Base-by-base conservation (phyloP, 345 rosid genomes). In the Bruguiera sexangula region DNA sequence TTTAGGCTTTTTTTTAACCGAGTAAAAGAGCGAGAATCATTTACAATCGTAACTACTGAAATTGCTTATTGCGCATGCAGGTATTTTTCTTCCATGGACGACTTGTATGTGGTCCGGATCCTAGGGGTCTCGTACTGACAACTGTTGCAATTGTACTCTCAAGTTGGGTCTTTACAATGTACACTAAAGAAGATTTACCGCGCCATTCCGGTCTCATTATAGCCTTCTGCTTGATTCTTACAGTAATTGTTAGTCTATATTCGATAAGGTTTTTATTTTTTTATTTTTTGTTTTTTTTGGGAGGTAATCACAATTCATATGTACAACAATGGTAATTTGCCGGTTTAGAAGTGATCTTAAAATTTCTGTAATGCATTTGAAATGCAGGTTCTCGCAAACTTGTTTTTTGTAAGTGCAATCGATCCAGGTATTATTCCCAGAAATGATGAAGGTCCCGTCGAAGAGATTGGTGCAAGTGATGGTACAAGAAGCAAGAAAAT, bases 51-150 rank as follows among this genome's bases (percentile, higher is more conserved):
- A 15, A 3, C 6, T 34, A 3, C 8, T 30, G 6, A 54, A 3
- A 53, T 29, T 53, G 11, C 2, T 20, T 52, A 31, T 20, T 24
- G 34, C 2, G 3, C 53, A 50, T 71, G 74, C 70, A 82, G 85
- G 83, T 82, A 1, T 79, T 82, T 63, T 79, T 79, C 76, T 82
- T 77, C 65, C 83, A 80, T 21, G 85, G 85, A 8, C 50, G 79
- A 57, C 69, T 79, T 7, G 32, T 79, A 2, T 82, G 77, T 54
- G 85, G 85, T 1, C 83, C 85, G 2, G 81, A 82, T 75, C 85
- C 83, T 11, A 77, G 69, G 63, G 85, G 85, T 11, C 60, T 82
- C 30, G 57, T 77, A 19, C 32, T 79, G 57, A 79, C 83, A 24
- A 72, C 63, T 1, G 53, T 73, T 61, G 75, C 83, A 0, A 77